These are phyloP conservation scores for Penicillium frequentans DNA, from an alignment of 2,329 filamentous ascomycete species.

Conservation along the genomic window DNA sequence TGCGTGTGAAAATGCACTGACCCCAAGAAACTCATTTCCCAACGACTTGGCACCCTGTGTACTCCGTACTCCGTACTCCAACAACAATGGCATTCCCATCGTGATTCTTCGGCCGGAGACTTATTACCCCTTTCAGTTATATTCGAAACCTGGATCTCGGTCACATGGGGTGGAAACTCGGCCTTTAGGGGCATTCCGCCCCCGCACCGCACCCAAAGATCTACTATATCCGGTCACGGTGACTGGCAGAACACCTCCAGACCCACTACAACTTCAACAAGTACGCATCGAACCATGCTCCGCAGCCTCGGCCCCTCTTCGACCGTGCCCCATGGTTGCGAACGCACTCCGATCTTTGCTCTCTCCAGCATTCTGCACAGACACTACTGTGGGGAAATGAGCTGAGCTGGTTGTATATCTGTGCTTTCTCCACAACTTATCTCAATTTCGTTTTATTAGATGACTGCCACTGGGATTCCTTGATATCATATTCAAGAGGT, in stretches of 20 bases:
- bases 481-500: background rate
- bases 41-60: background rate
- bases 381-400: background rate
- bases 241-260: background rate
- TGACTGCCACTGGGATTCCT: background rate
- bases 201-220: background rate
- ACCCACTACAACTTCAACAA: background rate
- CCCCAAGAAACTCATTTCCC: background rate
- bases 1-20: background rate
- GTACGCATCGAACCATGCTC: background rate
- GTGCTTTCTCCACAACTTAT: background rate
- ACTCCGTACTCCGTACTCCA: too few species aligned
- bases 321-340: background rate
- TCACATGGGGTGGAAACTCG: conserved; percentile 1
- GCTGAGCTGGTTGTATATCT: background rate
- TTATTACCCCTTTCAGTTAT: conserved; percentile 1
- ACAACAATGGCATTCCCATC: background rate
- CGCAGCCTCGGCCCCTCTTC: conserved; percentile 2
- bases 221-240: background rate
- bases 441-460: background rate
- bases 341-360: background rate
- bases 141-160: background rate
- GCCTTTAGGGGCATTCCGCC: background rate
- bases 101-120: background rate
- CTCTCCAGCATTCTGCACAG: background rate